Evolutionary conservation across 2,329 filamentous ascomycete species (phyloP), one percentile per base, ranked within the genome.

Genomic region (Huntiella bhutanensis): DNA sequence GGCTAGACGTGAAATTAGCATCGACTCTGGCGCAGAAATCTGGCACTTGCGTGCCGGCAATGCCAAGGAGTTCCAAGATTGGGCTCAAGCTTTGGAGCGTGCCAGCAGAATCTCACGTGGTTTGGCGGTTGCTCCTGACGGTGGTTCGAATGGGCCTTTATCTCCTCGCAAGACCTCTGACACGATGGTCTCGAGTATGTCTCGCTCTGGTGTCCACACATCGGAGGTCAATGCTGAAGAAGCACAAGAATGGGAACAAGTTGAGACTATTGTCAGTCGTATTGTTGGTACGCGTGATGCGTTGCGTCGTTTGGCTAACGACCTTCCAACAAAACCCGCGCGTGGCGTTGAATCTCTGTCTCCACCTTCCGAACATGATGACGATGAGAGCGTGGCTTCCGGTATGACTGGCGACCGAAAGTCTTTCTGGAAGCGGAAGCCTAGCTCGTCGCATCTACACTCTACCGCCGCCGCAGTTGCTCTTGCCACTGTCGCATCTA

Each of bases 11-110:
- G 88, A 96, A 60, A 94, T 98, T 45, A 93, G 82, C 37, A 91
- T 98, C 48, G 91, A 98, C 59, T 96, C 91, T 0, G 91, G 91
- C 1, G 87, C 91, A 2, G 91, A 98, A 61, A 77, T 98, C 19
- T 98, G 91, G 91, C 91, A 96, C 63, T 67, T 98, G 28, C 80
- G 79, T 55, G 85, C 91, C 3, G 75, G 73, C 43, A 93, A 83
- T 54, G 73, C 76, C 43, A 81, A 80, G 52, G 88, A 96, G 51
- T 98, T 95, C 58, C 71, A 75, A 41, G 80, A 82, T 13, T 98
- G 91, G 91, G 85, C 80, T 41, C 71, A 73, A 41, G 88, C 87
- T 1, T 65, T 98, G 43, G 86, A 95, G 60, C 79, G 74, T 52
- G 87, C 88, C 4, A 82, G 84, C 51, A 73, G 80, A 49, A 65